Evolutionary conservation across 164 flowering plant species (phyloP).

Genomic region (Vitis rotundifolia): DNA sequence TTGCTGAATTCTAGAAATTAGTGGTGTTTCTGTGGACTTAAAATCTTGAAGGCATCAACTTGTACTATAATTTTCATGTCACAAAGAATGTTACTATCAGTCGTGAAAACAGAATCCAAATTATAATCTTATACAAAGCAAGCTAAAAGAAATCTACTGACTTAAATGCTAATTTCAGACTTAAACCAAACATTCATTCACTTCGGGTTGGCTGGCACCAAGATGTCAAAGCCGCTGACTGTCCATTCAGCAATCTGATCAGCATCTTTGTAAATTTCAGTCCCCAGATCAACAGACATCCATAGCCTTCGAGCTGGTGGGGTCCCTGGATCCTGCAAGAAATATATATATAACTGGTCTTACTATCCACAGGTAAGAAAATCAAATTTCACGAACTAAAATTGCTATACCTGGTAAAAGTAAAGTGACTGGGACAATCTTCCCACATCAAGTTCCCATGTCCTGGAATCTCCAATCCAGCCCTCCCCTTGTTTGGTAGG

Average conservation of each 20-base stretch:
- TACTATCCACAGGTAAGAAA: too few species aligned
- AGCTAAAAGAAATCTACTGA: too few species aligned
- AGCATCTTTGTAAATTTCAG: conserved; percentile 49
- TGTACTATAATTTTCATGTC: too few species aligned
- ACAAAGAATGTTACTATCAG: too few species aligned
- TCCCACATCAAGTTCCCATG: conserved; percentile 82
- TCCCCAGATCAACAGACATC: conserved; percentile 68
- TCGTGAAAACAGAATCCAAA: too few species aligned
- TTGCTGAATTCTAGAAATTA: too few species aligned
- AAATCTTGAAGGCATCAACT: too few species aligned
- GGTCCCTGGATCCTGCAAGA: conserved; percentile 65
- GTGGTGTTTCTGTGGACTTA: too few species aligned
- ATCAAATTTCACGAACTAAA: too few species aligned
- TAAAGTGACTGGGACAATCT: conserved; percentile 52
- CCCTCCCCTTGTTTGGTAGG: conserved; percentile 64
- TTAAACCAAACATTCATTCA: background rate
- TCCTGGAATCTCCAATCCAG: conserved; percentile 72
- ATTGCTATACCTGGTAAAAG: conserved; percentile 62
- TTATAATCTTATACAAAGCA: too few species aligned
- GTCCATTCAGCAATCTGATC: conserved; percentile 66
- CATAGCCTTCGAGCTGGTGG: conserved; percentile 58
- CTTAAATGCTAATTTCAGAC: too few species aligned
- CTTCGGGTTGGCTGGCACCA: conserved; percentile 30
- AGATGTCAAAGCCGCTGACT: conserved; percentile 58
- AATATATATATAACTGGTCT: background rate